These are phyloP conservation scores for Saussurea involucrata DNA, from an alignment of 129 eudicot species.

Conservation along the genomic window DNA sequence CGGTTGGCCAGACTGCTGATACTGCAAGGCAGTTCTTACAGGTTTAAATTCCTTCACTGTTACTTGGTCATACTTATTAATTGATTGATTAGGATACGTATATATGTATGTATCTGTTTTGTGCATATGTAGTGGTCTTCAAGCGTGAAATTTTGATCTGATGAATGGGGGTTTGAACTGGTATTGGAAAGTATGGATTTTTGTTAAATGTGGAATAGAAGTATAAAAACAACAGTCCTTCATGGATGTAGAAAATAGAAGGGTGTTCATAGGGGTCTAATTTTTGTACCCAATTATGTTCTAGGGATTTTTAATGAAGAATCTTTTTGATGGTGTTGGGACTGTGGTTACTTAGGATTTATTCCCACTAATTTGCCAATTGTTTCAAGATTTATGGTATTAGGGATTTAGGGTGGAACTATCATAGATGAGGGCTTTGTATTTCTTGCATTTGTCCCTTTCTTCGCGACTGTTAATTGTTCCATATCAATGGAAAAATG, in stretches of 20 bases:
- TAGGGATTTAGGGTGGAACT: slow-evolving; percentile 3
- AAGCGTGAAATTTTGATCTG: not conserved
- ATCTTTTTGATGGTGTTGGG: not conserved
- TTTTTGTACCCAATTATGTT: not conserved
- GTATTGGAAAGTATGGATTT: not conserved
- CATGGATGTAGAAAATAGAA: not conserved
- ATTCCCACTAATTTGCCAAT: not conserved
- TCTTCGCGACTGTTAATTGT: not conserved
- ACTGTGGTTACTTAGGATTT: not conserved
- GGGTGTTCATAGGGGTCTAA: not conserved
- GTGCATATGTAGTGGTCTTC: not conserved
- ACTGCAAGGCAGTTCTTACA: slow-evolving; percentile 89
- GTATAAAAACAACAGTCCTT: not conserved
- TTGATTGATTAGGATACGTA: not conserved
- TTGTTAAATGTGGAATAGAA: not conserved
- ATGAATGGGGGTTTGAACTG: not conserved
- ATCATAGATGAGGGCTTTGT: not conserved
- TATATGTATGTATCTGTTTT: not conserved
- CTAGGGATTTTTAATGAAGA: not conserved
- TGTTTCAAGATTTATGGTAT: not conserved
- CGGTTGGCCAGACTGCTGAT: slow-evolving; percentile 84
- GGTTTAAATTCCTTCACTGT: slow-evolving; percentile 35
- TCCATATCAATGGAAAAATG: not conserved
- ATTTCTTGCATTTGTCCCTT: not conserved
- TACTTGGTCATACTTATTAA: not conserved